phyloP scores from a whole-genome alignment of 2,329 filamentous ascomycete species.

The Diaporthe vexans region DNA sequence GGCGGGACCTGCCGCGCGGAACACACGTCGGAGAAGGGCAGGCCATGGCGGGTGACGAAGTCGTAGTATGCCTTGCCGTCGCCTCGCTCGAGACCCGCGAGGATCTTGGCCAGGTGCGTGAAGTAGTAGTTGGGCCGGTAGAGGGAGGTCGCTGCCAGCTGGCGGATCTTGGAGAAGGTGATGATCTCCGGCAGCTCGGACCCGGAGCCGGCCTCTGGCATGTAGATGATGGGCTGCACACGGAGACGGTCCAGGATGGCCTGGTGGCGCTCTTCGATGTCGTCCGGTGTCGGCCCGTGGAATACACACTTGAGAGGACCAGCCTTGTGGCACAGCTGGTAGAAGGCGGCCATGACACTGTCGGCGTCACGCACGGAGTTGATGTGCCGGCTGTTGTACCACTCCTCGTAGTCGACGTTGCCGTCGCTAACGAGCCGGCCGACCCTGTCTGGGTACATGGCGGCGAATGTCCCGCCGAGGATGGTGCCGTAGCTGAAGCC shows the following conservation, averaged over 20 bases:
- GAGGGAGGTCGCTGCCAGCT: slow-evolving; percentile 57
- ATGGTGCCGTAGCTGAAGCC: slow-evolving; percentile 69
- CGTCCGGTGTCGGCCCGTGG: slow-evolving; percentile 52
- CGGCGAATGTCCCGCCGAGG: slow-evolving; percentile 65
- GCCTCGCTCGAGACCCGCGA: slow-evolving; percentile 59
- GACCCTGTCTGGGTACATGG: slow-evolving; percentile 65
- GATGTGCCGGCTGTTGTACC: slow-evolving; percentile 60
- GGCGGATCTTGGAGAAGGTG: slow-evolving; percentile 63
- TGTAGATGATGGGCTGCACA: slow-evolving; percentile 57
- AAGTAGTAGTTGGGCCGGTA: slow-evolving; percentile 62
- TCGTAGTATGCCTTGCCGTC: slow-evolving; percentile 61
- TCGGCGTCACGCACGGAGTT: slow-evolving; percentile 69
- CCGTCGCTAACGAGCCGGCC: slow-evolving; percentile 65
- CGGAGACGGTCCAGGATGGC: slow-evolving; percentile 58
- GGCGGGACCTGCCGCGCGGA: slow-evolving; percentile 50
- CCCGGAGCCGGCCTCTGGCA: slow-evolving; percentile 50
- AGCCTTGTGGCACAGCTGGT: slow-evolving; percentile 65
- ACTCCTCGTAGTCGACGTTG: slow-evolving; percentile 69
- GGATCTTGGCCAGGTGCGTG: slow-evolving; percentile 56
- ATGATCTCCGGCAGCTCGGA: slow-evolving; percentile 62
- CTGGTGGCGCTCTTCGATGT: slow-evolving; percentile 56
- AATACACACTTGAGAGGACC: slow-evolving; percentile 64
- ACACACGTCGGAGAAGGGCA: slow-evolving; percentile 48
- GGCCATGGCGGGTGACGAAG: slow-evolving; percentile 45
- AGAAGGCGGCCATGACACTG: slow-evolving; percentile 66